Conservation (phyloP, 352 stramenopile genomes). For the Pythium angustatum region DNA sequence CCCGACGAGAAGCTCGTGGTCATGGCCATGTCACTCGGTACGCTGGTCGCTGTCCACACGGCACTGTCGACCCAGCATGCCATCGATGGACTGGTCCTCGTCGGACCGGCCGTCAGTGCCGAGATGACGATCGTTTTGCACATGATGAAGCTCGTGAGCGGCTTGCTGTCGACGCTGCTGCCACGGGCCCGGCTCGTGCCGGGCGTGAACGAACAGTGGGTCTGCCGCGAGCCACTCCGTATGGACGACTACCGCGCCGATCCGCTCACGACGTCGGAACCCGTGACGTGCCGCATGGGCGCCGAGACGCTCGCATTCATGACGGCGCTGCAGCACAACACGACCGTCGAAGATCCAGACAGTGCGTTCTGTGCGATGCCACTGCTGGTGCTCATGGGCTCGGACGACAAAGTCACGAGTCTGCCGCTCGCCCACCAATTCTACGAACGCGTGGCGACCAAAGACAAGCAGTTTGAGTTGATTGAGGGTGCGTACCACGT, state of each 20-base stretch:
- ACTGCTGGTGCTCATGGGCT: slow-evolving; percentile 25
- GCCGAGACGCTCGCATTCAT: slow-evolving; percentile 23
- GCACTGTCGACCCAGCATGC: slow-evolving; percentile 19
- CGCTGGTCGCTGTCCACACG: slow-evolving; percentile 27
- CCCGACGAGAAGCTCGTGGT: background rate
- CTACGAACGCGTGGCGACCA: slow-evolving; percentile 35
- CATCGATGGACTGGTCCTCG: slow-evolving; percentile 20
- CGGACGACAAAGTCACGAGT: slow-evolving; percentile 27
- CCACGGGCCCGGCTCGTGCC: slow-evolving; percentile 23
- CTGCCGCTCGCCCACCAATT: slow-evolving; percentile 49
- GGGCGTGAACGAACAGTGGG: slow-evolving; percentile 18
- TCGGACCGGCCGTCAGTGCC: slow-evolving; percentile 18
- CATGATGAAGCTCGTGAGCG: slow-evolving; percentile 11
- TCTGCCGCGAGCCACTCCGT: slow-evolving; percentile 25
- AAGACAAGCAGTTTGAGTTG: slow-evolving; percentile 62
- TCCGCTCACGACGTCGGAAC: slow-evolving; percentile 20
- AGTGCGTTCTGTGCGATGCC: slow-evolving; percentile 20
- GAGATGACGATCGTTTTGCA: slow-evolving; percentile 23
- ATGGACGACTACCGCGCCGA: slow-evolving; percentile 22
- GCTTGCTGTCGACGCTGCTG: slow-evolving; percentile 12
- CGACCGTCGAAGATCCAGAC: slow-evolving; percentile 13
- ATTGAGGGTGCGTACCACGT: slow-evolving; percentile 57
- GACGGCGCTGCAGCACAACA: slow-evolving; percentile 14
- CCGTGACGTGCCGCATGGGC: slow-evolving; percentile 25
- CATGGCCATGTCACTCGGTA: slow-evolving; percentile 26